Base-by-base conservation (phyloP, 2,329 filamentous ascomycete species). In the Penicillium psychrosexuale region DNA sequence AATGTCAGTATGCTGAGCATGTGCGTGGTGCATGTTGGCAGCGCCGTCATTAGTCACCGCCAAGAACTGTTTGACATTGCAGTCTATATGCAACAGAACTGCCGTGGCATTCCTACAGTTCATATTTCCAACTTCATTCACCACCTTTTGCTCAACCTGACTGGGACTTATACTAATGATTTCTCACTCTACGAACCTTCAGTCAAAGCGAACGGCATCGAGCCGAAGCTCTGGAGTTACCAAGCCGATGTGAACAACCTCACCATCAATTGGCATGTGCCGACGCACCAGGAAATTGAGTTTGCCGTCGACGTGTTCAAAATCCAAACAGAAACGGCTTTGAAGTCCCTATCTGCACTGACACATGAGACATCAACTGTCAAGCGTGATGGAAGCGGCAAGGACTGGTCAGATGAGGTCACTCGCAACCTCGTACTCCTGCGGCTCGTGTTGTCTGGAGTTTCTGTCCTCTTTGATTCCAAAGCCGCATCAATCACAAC, bases 51-150 rank as follows among this genome's bases (percentile, higher is more conserved):
- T 57, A 88, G 88, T 57, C 95, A 96, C 79, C 91, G 91, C 73
- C 80, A 90, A 47, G 89, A 97, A 47, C 83, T 99, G 2, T 90
- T 96, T 61, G 89, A 91, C 58, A 93, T 99, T 70, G 91, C 93
- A 12, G 81, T 89, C 51, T 97, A 93, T 75, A 97, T 99, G 93
- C 94, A 99, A 72, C 85, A 94, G 65, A 93, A 91, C 68, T 99
- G 94, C 74, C 88, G 90, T 64, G 94, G 94, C 22, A 87, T 97
- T 56, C 91, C 94, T 0, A 96, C 94, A 1, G 91, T 97, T 43
- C 91, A 99, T 72, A 88, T 97, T 38, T 97, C 93, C 56, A 99
- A 99, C 75, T 97, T 92, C 72, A 92, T 97, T 53, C 94, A 99
- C 73, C 95, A 99, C 72, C 82, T 99, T 36, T 81, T 99, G 13